These are phyloP conservation scores for Marasmius tenuissimus DNA, from an alignment of 1,284 basidiomycete species.

Conservation along the genomic window DNA sequence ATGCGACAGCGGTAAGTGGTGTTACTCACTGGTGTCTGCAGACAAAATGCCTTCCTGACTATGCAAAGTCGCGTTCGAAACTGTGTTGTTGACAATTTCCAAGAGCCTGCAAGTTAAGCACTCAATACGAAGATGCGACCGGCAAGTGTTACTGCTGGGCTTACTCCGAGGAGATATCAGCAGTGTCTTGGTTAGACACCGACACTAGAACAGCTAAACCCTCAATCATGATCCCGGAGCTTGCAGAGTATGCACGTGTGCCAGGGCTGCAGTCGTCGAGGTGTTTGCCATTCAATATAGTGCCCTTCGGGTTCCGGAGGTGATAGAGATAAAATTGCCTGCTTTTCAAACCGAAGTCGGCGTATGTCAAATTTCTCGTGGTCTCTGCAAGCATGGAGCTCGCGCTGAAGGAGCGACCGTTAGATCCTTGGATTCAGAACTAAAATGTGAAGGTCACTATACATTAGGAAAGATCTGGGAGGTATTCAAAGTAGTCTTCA, in stretches of 20 bases:
- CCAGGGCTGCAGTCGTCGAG: constrained; percentile 2
- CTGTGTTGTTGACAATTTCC: background rate
- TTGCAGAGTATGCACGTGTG: background rate
- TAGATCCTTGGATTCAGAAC: background rate
- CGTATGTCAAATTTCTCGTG: background rate
- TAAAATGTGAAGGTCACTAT: background rate
- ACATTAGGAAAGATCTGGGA: background rate
- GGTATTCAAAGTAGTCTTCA: background rate
- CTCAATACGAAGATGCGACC: background rate
- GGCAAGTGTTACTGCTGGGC: too few species aligned
- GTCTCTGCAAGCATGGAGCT: background rate
- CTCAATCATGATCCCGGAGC: constrained; percentile 8
- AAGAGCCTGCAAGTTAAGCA: background rate
- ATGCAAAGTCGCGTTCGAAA: background rate
- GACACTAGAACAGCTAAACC: constrained; percentile 7
- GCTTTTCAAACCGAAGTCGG: background rate
- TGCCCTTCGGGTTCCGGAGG: background rate
- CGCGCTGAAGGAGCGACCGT: background rate
- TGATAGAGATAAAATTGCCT: background rate
- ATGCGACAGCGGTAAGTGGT: background rate
- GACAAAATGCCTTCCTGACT: background rate
- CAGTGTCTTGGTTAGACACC: background rate
- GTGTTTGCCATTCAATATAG: constrained; percentile 7
- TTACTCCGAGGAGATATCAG: background rate
- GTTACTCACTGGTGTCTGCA: background rate